A percentile compares a stretch with the other conserved stretches of the same genome.
Conservation (phyloP, 2,329 filamentous ascomycete species). For the Chaetomium olivaceum region DNA sequence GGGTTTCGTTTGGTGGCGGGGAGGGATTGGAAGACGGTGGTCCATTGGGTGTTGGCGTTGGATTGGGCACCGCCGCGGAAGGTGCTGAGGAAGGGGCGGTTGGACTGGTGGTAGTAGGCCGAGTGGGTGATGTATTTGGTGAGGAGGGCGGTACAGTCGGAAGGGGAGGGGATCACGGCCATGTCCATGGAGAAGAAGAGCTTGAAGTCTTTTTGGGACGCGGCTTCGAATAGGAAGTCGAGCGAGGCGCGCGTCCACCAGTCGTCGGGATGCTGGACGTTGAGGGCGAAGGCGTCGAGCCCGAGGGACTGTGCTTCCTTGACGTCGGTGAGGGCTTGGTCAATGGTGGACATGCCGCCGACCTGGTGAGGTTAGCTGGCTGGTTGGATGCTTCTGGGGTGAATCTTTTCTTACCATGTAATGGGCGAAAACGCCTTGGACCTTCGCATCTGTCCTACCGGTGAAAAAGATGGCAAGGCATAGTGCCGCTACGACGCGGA, state of each 20-base stretch:
- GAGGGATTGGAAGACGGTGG: background rate
- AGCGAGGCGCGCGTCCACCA: constrained; percentile 19
- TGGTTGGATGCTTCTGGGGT: too few relatives aligned
- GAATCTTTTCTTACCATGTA: constrained; percentile 11
- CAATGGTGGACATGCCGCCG: constrained; percentile 11
- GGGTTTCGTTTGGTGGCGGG: background rate
- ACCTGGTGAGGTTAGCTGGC: constrained; percentile 4
- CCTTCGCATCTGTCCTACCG: background rate
- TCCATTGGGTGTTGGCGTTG: background rate
- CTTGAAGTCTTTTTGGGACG: constrained; percentile 21
- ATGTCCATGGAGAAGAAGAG: constrained; percentile 29
- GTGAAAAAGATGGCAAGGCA: background rate
- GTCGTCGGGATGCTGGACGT: constrained; percentile 21
- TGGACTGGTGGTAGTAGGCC: constrained; percentile 13
- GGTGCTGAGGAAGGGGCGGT: constrained; percentile 11
- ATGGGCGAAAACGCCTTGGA: constrained; percentile 12
- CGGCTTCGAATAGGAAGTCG: constrained; percentile 20
- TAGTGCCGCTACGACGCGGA: background rate
- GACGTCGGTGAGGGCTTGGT: constrained; percentile 14
- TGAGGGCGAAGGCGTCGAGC: constrained; percentile 28
- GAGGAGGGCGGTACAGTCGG: constrained; percentile 8
- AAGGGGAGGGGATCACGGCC: constrained; percentile 14
- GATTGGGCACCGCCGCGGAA: constrained; percentile 1
- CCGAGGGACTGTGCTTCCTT: constrained; percentile 15
- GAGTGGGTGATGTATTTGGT: constrained; percentile 14